Conservation (phyloP, 2,329 filamentous ascomycete genomes). For the Diaporthe capsici region DNA sequence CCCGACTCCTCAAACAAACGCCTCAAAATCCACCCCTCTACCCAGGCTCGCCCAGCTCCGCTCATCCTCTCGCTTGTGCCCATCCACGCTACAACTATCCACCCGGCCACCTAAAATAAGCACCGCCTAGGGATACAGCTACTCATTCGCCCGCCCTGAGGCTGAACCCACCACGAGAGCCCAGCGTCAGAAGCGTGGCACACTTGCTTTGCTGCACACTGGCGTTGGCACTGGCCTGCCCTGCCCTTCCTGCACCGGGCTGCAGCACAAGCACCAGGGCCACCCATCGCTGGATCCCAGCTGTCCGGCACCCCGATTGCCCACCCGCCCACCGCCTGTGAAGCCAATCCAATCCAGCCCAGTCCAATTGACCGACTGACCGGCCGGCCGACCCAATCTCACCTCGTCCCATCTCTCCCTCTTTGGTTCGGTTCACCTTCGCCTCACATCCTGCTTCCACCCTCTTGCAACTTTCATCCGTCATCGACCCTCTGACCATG, state of each 20-base stretch:
- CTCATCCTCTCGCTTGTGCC: constrained; percentile 16
- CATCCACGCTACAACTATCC: neutral
- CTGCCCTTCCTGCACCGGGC: neutral
- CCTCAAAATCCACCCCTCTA: constrained; percentile 15
- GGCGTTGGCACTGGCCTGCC: neutral
- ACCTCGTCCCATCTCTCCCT: constrained; percentile 34
- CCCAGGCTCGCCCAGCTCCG: constrained; percentile 22
- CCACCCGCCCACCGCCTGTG: constrained; percentile 13
- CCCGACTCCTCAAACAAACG: constrained; percentile 25
- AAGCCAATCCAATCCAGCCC: neutral
- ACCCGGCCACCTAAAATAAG: constrained; percentile 16
- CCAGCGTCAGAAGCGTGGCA: constrained; percentile 8
- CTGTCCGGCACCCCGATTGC: constrained; percentile 23
- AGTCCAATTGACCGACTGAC: constrained; percentile 17
- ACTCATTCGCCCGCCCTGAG: constrained; percentile 23
- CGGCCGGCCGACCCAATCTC: constrained; percentile 28
- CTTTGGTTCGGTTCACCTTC: constrained; percentile 12
- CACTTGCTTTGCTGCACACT: neutral
- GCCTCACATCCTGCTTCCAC: constrained; percentile 25
- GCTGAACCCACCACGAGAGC: constrained; percentile 11
- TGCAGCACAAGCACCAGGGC: neutral
- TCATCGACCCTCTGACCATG: constrained; percentile 38
- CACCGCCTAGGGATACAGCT: neutral
- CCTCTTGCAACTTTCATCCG: constrained; percentile 10
- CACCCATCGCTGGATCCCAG: constrained; percentile 15